phyloP scores from a whole-genome alignment of 768 basidiomycete genomes.

The Leccinum olivaceopallidum region DNA sequence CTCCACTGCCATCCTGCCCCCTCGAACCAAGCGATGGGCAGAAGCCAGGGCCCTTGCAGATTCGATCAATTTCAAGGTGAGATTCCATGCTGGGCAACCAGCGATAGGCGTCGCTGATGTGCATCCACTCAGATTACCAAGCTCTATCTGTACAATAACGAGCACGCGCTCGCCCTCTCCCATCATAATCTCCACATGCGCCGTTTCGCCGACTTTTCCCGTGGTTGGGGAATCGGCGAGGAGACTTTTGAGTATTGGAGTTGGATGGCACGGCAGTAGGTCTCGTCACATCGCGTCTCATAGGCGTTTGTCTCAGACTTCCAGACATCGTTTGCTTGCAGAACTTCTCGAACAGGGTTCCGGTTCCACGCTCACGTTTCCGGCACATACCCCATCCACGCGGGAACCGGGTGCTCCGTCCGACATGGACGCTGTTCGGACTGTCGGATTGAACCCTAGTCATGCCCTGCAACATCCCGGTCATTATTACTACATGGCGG shows the following conservation, averaged over 20 bases:
- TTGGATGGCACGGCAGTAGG: constrained; percentile 91
- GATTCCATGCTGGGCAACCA: neutral
- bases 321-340: constrained; percentile 84
- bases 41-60: constrained; percentile 98
- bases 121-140: constrained; percentile 61
- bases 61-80: constrained; percentile 86
- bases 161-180: too few relatives aligned
- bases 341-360: constrained; percentile 88
- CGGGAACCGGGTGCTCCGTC: constrained; percentile 32
- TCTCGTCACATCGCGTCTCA: constrained; percentile 9
- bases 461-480: constrained; percentile 89
- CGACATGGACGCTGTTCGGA: constrained; percentile 60
- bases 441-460: constrained; percentile 74
- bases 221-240: too few relatives aligned
- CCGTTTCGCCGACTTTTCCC: too few relatives aligned
- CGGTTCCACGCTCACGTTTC: constrained; percentile 60
- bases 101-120: neutral
- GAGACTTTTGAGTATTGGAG: constrained; percentile 65
- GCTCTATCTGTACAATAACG: too few relatives aligned
- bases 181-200: too few relatives aligned
- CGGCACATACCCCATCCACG: constrained; percentile 26
- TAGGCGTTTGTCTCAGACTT: neutral
- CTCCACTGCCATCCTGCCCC: constrained; percentile 81
- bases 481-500: constrained; percentile 85
- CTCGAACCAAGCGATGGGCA: constrained; percentile 97